Evolutionary conservation across 208 protist genomes (phyloP).

Genomic region (Leishmania turanica): DNA sequence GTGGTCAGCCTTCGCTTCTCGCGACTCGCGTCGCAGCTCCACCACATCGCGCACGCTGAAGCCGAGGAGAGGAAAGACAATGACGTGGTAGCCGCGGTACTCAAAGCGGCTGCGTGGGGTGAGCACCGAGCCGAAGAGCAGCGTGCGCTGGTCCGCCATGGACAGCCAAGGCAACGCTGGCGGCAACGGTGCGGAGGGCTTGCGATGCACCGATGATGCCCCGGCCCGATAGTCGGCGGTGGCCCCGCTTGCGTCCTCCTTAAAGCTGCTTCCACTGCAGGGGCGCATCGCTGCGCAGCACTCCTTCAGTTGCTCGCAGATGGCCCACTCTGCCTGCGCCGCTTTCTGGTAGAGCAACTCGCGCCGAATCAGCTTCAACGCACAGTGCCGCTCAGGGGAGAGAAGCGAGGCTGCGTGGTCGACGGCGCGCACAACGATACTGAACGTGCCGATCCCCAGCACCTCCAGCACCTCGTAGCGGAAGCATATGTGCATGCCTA

Average conservation of each 20-base stretch:
- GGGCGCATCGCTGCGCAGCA: constrained; percentile 15
- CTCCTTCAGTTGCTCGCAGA: constrained; percentile 41
- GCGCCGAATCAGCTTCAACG: constrained; percentile 30
- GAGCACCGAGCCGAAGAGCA: constrained; percentile 14
- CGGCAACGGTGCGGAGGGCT: not conserved
- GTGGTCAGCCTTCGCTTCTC: constrained; percentile 4
- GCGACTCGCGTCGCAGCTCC: constrained; percentile 33
- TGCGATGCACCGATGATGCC: not conserved
- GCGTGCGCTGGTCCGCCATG: constrained; percentile 12
- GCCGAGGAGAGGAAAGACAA: constrained; percentile 63
- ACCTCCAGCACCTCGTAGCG: constrained; percentile 78
- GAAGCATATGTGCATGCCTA: constrained; percentile 94
- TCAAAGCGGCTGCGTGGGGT: constrained; percentile 38
- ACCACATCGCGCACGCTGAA: constrained; percentile 68
- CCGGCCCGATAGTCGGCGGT: not conserved
- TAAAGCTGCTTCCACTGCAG: constrained; percentile 3
- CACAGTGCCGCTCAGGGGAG: constrained; percentile 34
- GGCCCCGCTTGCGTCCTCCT: not conserved
- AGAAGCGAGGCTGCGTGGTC: constrained; percentile 75
- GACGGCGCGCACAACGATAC: constrained; percentile 70
- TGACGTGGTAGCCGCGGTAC: constrained; percentile 59
- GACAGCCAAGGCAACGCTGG: constrained; percentile 11
- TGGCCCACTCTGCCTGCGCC: constrained; percentile 47
- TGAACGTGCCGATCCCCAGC: constrained; percentile 84
- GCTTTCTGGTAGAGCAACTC: constrained; percentile 47